phyloP scores from a whole-genome alignment of 495 filamentous ascomycete genomes.

The Penicillium waksmanii region DNA sequence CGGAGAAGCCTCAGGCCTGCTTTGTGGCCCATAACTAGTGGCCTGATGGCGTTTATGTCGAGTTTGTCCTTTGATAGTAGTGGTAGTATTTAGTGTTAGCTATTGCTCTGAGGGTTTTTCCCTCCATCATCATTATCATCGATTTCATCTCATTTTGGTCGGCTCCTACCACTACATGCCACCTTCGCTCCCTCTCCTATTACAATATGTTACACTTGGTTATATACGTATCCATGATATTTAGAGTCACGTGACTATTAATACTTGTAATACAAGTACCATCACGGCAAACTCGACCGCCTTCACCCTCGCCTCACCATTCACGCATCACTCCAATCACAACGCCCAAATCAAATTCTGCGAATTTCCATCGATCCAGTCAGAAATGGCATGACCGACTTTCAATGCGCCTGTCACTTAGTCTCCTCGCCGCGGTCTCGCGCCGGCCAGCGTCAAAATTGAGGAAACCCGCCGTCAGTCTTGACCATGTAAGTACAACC shows the following conservation, averaged over 20 bases:
- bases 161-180: too few relatives aligned
- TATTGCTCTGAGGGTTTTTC: too few relatives aligned
- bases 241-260: constrained; percentile 7
- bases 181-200: not conserved
- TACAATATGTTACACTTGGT: not conserved
- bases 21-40: too few relatives aligned
- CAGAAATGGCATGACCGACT: constrained; percentile 12
- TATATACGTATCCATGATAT: not conserved
- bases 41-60: too few relatives aligned
- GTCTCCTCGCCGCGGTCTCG: constrained; percentile 36
- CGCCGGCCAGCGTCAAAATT: constrained; percentile 37
- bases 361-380: not conserved
- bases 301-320: constrained; percentile 1
- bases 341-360: too few relatives aligned
- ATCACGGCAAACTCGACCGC: constrained; percentile 10
- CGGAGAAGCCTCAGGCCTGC: too few relatives aligned
- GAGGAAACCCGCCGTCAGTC: constrained; percentile 42
- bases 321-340: not conserved
- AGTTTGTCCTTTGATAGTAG: too few relatives aligned
- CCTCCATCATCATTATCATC: too few relatives aligned
- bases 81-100: too few relatives aligned
- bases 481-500: constrained; percentile 43
- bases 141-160: too few relatives aligned
- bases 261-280: not conserved
- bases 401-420: constrained; percentile 35